A percentile compares a stretch with the other conserved stretches of the same genome.
Evolutionary conservation across 2,329 filamentous ascomycete species (phyloP).

Genomic region (Aspergillus pseudoglaucus): DNA sequence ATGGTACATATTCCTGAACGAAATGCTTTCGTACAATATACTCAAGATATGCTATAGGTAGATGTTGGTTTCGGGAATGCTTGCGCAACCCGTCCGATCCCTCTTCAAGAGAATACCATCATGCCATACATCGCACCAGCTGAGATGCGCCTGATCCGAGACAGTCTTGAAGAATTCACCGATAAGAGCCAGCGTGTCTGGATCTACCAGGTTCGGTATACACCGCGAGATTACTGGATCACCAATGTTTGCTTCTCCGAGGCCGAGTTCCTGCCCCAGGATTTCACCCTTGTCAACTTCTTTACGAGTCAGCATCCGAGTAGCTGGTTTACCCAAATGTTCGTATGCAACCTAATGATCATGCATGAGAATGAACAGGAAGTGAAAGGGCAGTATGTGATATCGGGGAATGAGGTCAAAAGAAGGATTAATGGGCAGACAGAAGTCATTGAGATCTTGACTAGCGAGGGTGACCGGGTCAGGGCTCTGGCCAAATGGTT

Average conservation of each 20-base stretch:
- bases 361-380: conserved; percentile 41
- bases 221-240: conserved; percentile 47
- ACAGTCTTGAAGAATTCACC: conserved; percentile 42
- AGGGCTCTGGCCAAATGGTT: conserved; percentile 47
- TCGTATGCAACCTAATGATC: conserved; percentile 52
- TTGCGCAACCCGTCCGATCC: conserved; percentile 53
- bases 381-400: conserved; percentile 48
- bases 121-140: conserved; percentile 47
- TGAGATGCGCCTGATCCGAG: conserved; percentile 49
- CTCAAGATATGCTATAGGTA: conserved; percentile 37
- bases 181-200: conserved; percentile 47
- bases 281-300: conserved; percentile 58
- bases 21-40: conserved; percentile 1
- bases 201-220: conserved; percentile 57
- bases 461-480: conserved; percentile 50
- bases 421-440: conserved; percentile 47
- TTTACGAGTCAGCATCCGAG: conserved; percentile 45
- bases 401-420: conserved; percentile 50
- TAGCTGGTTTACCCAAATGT: conserved; percentile 49
- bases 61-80: conserved; percentile 63
- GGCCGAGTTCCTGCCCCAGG: conserved; percentile 54
- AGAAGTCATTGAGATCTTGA: conserved; percentile 41
- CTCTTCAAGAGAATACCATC: conserved; percentile 39
- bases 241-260: conserved; percentile 61
- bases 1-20: conserved; percentile 19